These are phyloP conservation scores for Annulohypoxylon nitens DNA, from an alignment of 495 filamentous ascomycete genomes.

Conservation along the genomic window DNA sequence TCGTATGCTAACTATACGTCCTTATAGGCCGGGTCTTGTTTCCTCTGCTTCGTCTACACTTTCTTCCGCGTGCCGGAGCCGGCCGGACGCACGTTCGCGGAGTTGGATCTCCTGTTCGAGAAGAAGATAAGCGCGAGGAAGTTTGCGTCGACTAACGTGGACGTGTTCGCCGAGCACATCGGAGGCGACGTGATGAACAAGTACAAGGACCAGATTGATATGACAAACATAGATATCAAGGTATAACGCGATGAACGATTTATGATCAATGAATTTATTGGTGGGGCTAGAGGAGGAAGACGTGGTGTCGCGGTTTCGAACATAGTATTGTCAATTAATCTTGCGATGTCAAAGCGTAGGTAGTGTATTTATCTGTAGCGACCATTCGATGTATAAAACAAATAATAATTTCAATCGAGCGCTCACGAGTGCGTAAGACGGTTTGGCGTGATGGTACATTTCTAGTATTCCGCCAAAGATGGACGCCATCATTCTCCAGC, in stretches of 20 bases:
- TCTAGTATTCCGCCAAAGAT: too few relatives aligned
- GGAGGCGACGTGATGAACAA: conserved; percentile 63
- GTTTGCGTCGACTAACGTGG: conserved; percentile 73
- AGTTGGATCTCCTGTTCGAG: conserved; percentile 81
- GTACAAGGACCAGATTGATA: conserved; percentile 56
- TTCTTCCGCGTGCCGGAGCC: conserved; percentile 85
- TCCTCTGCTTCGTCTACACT: conserved; percentile 77
- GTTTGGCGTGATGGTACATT: too few relatives aligned
- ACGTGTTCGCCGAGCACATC: conserved; percentile 75
- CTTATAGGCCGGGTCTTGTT: conserved; percentile 70
- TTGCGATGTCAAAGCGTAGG: neutral
- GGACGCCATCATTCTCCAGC: too few relatives aligned
- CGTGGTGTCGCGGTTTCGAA: neutral
- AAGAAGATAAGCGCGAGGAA: conserved; percentile 73
- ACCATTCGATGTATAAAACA: neutral
- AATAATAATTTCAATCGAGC: neutral
- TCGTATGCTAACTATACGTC: conserved; percentile 8
- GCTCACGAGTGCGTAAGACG: too few relatives aligned
- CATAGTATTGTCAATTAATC: neutral
- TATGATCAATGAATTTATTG: neutral
- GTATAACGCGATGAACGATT: conserved; percentile 1
- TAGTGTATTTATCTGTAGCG: conserved; percentile 1
- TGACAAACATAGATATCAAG: conserved; percentile 37
- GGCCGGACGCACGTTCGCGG: conserved; percentile 75
- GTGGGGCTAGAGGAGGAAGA: neutral